Evolutionary conservation across 2,329 filamentous ascomycete species (phyloP).

Genomic region (Fusarium brevicatenulatum): DNA sequence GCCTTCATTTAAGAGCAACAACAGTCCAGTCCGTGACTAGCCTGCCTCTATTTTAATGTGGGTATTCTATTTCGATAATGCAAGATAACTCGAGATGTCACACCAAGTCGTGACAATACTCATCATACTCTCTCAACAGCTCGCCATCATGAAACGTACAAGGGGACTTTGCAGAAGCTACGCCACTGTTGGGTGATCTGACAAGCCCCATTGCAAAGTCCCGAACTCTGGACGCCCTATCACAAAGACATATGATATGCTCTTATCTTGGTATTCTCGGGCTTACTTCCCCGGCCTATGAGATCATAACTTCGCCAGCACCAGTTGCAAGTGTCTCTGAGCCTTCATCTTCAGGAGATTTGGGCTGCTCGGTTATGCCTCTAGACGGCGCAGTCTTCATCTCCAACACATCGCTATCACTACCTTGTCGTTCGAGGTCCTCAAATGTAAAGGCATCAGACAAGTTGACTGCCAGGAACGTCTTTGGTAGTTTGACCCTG

Average conservation of each 20-base stretch:
- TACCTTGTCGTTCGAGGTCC: slow-evolving; percentile 62
- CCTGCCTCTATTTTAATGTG: background rate
- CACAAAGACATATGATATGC: slow-evolving; percentile 20
- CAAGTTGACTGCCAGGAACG: slow-evolving; percentile 71
- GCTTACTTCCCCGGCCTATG: slow-evolving; percentile 25
- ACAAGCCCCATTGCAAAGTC: background rate
- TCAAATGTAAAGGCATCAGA: slow-evolving; percentile 71
- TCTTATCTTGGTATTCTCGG: background rate
- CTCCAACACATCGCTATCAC: slow-evolving; percentile 60
- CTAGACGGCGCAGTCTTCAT: slow-evolving; percentile 54
- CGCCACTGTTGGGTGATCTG: background rate
- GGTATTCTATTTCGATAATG: background rate
- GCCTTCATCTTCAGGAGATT: slow-evolving; percentile 16
- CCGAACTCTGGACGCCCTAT: background rate
- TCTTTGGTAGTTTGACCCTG: slow-evolving; percentile 74
- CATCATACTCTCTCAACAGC: background rate
- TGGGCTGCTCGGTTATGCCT: slow-evolving; percentile 38
- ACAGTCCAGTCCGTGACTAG: background rate
- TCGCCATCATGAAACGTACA: background rate
- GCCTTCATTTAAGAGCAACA: background rate
- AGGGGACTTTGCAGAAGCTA: background rate
- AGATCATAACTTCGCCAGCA: slow-evolving; percentile 38
- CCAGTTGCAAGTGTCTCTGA: slow-evolving; percentile 31
- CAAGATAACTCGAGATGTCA: background rate
- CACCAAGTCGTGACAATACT: background rate